Evolutionary conservation across 768 basidiomycete species (phyloP).

Genomic region (Rhodotorula taiwanensis): DNA sequence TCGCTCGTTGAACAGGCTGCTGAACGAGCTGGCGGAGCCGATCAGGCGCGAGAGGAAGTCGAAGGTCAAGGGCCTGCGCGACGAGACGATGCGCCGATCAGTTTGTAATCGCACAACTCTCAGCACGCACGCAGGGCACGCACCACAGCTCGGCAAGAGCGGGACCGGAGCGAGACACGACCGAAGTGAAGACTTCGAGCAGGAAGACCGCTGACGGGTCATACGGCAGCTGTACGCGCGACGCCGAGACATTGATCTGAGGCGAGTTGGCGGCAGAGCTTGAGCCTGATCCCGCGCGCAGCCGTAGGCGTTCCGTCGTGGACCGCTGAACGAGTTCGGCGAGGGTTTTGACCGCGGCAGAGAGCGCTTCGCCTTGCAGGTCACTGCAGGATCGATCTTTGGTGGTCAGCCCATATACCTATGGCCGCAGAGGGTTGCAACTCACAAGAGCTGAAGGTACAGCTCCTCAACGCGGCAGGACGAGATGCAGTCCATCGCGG

Average conservation of each 20-base stretch:
- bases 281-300: constrained; percentile 3
- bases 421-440: not conserved
- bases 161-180: constrained; percentile 66
- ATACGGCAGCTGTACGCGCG: constrained; percentile 60
- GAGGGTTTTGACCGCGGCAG: constrained; percentile 76
- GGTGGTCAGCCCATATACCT: too few relatives aligned
- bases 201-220: constrained; percentile 94
- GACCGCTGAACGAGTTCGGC: constrained; percentile 84
- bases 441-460: constrained; percentile 86
- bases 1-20: constrained; percentile 82
- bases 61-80: constrained; percentile 81
- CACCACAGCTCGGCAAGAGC: constrained; percentile 85
- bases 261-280: constrained; percentile 21
- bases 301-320: constrained; percentile 58
- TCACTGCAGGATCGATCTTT: constrained; percentile 53
- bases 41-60: constrained; percentile 82
- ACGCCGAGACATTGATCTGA: constrained; percentile 17
- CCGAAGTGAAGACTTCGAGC: constrained; percentile 87
- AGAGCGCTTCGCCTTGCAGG: constrained; percentile 68
- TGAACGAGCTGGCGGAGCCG: constrained; percentile 69
- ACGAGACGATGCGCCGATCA: too few relatives aligned
- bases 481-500: constrained; percentile 87
- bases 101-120: too few relatives aligned
- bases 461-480: constrained; percentile 90
- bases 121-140: constrained; percentile 37